These are phyloP conservation scores for Rheum nobile DNA, from an alignment of 148 eudicot genomes.

Conservation along the genomic window DNA sequence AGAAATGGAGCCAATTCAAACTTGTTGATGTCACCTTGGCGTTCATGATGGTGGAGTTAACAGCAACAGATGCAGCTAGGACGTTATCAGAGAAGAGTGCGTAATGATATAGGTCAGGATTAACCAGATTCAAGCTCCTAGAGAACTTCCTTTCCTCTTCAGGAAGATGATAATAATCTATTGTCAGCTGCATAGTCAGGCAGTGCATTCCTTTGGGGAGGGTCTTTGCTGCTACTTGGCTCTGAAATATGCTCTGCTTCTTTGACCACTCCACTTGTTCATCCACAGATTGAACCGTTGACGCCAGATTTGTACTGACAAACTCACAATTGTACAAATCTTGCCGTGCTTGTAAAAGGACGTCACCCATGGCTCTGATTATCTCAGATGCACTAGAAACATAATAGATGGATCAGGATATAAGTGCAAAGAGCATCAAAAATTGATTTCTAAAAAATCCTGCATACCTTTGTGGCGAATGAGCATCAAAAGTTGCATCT, in stretches of 20 bases:
- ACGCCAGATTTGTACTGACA: constrained; percentile 60
- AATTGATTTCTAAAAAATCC: not conserved
- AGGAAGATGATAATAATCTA: constrained; percentile 64
- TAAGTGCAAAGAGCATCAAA: not conserved
- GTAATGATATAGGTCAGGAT: constrained; percentile 61
- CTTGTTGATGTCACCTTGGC: constrained; percentile 40
- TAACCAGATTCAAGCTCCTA: constrained; percentile 49
- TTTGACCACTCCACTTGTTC: constrained; percentile 70
- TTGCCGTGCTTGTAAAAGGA: constrained; percentile 58
- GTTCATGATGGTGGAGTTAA: constrained; percentile 59
- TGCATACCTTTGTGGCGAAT: constrained; percentile 58
- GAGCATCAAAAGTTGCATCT: constrained; percentile 49
- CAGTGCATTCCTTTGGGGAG: constrained; percentile 76
- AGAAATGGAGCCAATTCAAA: not conserved
- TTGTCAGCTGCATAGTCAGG: constrained; percentile 67
- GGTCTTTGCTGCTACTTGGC: constrained; percentile 74
- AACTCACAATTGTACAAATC: constrained; percentile 56
- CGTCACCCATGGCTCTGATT: constrained; percentile 62
- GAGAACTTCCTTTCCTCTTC: constrained; percentile 53
- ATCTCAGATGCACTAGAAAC: constrained; percentile 48
- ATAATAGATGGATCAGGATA: not conserved
- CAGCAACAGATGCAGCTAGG: constrained; percentile 85
- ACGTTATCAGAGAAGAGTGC: constrained; percentile 89
- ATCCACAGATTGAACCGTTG: constrained; percentile 80
- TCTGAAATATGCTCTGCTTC: constrained; percentile 71